These are phyloP conservation scores for Exserohilum turcica DNA, from an alignment of 2,329 filamentous ascomycete genomes.

Conservation along the genomic window DNA sequence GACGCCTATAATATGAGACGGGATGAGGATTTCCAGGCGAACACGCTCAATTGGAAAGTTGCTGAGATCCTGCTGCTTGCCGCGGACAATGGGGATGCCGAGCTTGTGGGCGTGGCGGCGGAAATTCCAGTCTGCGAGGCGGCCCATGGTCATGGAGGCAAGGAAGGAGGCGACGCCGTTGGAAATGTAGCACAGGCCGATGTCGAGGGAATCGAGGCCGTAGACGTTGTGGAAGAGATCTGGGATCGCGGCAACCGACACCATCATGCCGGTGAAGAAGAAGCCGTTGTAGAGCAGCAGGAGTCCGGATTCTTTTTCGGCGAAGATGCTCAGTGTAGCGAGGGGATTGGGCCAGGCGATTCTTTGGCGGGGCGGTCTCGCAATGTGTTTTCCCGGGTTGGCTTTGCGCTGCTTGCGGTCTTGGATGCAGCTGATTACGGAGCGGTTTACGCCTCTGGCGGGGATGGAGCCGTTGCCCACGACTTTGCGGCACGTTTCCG, in stretches of 20 bases:
- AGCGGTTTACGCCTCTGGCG: slow-evolving; percentile 39
- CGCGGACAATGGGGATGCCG: slow-evolving; percentile 65
- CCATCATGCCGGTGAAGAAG: slow-evolving; percentile 44
- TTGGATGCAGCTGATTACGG: slow-evolving; percentile 37
- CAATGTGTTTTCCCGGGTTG: neutral
- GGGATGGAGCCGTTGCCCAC: slow-evolving; percentile 50
- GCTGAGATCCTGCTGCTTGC: slow-evolving; percentile 59
- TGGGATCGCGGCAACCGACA: slow-evolving; percentile 33
- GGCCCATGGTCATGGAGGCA: slow-evolving; percentile 37
- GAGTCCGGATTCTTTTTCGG: slow-evolving; percentile 40
- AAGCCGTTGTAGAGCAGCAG: slow-evolving; percentile 40
- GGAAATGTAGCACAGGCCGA: slow-evolving; percentile 41
- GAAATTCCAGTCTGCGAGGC: slow-evolving; percentile 73
- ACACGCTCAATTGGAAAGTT: slow-evolving; percentile 57
- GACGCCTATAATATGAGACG: slow-evolving; percentile 42
- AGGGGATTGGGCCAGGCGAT: slow-evolving; percentile 35
- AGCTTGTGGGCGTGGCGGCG: slow-evolving; percentile 66
- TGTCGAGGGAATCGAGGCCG: slow-evolving; percentile 34
- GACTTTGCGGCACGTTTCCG: slow-evolving; percentile 52
- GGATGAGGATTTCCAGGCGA: slow-evolving; percentile 49
- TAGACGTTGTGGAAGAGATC: slow-evolving; percentile 36
- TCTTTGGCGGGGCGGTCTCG: too few species aligned
- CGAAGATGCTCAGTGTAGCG: slow-evolving; percentile 33
- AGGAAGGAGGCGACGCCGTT: slow-evolving; percentile 35
- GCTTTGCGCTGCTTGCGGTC: slow-evolving; percentile 28